phyloP scores from a whole-genome alignment of 2,329 filamentous ascomycete genomes.

The Cladobotryum mycophilum region DNA sequence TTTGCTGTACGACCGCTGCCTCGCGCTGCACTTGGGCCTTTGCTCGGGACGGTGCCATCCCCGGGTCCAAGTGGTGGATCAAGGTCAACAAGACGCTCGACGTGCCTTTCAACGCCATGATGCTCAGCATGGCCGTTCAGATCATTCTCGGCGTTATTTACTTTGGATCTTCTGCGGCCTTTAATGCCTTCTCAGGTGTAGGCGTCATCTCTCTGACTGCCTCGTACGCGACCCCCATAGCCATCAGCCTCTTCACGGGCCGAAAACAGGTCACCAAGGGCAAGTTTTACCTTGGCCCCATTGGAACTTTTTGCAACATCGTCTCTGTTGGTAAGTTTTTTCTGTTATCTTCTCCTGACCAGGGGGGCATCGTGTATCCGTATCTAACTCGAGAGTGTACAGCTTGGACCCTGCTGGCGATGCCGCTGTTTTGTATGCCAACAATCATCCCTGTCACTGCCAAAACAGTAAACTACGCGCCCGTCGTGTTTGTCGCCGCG shows the following conservation, averaged over 20 bases:
- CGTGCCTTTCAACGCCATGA: constrained; percentile 65
- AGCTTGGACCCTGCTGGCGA: constrained; percentile 62
- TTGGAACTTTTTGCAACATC: constrained; percentile 58
- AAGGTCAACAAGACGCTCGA: constrained; percentile 56
- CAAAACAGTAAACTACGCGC: constrained; percentile 64
- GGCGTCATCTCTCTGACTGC: constrained; percentile 65
- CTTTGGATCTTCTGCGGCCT: constrained; percentile 63
- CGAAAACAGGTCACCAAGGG: constrained; percentile 52
- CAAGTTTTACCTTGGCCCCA: constrained; percentile 53
- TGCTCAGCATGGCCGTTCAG: constrained; percentile 61
- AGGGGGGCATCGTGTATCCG: constrained; percentile 6
- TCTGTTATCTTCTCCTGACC: neutral
- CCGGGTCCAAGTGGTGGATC: constrained; percentile 55
- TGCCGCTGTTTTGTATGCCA: constrained; percentile 71
- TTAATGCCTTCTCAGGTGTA: constrained; percentile 65
- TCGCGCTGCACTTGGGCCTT: constrained; percentile 66
- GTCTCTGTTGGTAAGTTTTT: constrained; percentile 53
- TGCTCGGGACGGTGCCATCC: constrained; percentile 63
- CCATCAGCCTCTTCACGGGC: constrained; percentile 54
- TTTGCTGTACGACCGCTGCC: constrained; percentile 62
- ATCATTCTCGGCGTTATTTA: constrained; percentile 60
- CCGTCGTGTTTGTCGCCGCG: constrained; percentile 66
- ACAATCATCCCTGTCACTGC: constrained; percentile 52
- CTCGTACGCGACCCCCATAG: constrained; percentile 62
- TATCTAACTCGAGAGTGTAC: constrained; percentile 7